Evolutionary conservation across 2,329 filamentous ascomycete genomes (phyloP), one percentile per base, ranked within the genome.

Genomic region (Paecilomyces sp.): DNA sequence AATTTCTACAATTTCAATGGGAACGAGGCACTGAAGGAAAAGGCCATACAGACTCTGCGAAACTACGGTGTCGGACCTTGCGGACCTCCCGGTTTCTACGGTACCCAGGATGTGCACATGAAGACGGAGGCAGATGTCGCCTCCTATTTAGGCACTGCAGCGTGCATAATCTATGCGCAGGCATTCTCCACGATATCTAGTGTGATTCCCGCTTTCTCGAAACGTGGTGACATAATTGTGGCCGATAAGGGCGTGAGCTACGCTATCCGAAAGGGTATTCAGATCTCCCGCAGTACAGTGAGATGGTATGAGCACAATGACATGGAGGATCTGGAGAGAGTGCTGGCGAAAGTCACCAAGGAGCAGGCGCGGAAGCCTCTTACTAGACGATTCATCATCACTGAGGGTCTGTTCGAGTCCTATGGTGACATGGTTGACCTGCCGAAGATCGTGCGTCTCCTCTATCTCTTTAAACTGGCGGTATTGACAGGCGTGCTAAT

Each of bases 1-100:
- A 99, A 99, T 75, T 96, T 94, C 76, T 97, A 96, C 81, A 97
- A 99, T 79, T 92, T 99, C 75, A 91, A 95, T 64, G 86, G 86
- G 57, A 97, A 96, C 73, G 93, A 97, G 63, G 85, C 88, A 36
- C 87, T 99, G 69, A 96, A 96, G 71, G 92, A 97, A 67, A 95
- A 96, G 75, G 94, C 93, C 1, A 92, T 99, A 63, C 88, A 93
- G 74, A 95, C 92, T 0, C 84, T 99, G 47, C 90, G 93, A 61
- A 96, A 90, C 22, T 99, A 99, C 69, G 94, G 94, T 59, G 95
- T 99, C 50, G 95, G 94, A 8, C 93, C 94, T 60, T 99, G 94
- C 73, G 94, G 94, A 22, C 94, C 94, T 18, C 94, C 94, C 5
- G 92, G 96, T 64, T 99, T 99, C 79, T 99, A 99, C 78, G 94